These are phyloP conservation scores for Candida verbasci DNA, from an alignment of 805 yeast species.

Conservation along the genomic window DNA sequence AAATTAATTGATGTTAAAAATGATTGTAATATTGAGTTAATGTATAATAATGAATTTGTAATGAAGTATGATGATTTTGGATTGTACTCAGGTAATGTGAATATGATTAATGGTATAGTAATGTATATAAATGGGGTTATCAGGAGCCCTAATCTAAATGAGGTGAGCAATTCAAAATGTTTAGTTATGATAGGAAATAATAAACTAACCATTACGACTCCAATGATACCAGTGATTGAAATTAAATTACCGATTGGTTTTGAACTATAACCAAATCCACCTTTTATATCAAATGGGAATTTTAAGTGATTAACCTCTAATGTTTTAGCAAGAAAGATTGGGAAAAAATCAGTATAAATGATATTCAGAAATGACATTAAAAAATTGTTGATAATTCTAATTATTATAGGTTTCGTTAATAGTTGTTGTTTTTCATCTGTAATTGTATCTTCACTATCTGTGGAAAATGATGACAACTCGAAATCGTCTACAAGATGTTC, in stretches of 20 bases:
- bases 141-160: constrained; percentile 37
- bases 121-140: constrained; percentile 44
- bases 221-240: constrained; percentile 50
- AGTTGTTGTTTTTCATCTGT: not conserved
- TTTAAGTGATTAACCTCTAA: constrained; percentile 21
- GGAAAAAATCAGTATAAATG: constrained; percentile 52
- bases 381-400: constrained; percentile 33
- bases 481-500: not conserved
- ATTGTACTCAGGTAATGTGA: constrained; percentile 34
- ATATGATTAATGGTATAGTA: constrained; percentile 44
- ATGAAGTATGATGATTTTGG: constrained; percentile 19
- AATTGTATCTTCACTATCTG: not conserved
- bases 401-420: constrained; percentile 22
- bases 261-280: constrained; percentile 50
- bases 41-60: constrained; percentile 22
- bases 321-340: constrained; percentile 46
- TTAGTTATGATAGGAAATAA: constrained; percentile 51
- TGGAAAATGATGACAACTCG: constrained; percentile 1
- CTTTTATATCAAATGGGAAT: constrained; percentile 47
- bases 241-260: constrained; percentile 47
- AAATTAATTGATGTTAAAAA: constrained; percentile 43
- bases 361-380: constrained; percentile 44
- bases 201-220: constrained; percentile 45
- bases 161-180: constrained; percentile 39
- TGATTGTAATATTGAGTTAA: constrained; percentile 21